Evolutionary conservation across 805 yeast species (phyloP).

Genomic region (Osmozyma mogii): DNA sequence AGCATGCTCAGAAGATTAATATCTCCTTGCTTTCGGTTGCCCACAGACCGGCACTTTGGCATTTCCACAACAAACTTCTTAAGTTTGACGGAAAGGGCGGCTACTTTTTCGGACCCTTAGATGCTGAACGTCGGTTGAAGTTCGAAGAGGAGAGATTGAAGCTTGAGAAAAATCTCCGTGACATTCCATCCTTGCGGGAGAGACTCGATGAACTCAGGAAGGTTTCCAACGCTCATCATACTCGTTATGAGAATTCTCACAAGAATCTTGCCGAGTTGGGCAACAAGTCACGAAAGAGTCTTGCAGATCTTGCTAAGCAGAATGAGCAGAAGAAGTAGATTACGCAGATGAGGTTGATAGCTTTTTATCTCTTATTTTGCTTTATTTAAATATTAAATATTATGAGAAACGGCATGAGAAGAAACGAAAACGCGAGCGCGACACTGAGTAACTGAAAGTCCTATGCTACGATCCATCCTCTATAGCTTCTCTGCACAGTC

Average conservation of each 20-base stretch:
- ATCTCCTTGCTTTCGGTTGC: constrained; percentile 86
- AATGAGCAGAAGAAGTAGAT: too few species aligned
- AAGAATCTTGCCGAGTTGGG: constrained; percentile 19
- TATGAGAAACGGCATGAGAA: too few species aligned
- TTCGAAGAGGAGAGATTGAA: constrained; percentile 72
- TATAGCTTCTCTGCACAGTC: too few species aligned
- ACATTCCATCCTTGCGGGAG: constrained; percentile 58
- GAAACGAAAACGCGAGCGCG: too few species aligned
- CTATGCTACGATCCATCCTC: too few species aligned
- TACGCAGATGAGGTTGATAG: too few species aligned
- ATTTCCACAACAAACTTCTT: constrained; percentile 73
- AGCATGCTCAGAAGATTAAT: constrained; percentile 69
- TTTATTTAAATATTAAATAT: too few species aligned
- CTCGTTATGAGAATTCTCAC: constrained; percentile 23
- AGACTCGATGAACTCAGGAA: constrained; percentile 57
- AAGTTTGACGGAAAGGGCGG: constrained; percentile 84
- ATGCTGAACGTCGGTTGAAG: constrained; percentile 64
- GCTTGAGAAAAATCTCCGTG: constrained; percentile 64
- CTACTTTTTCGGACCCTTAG: constrained; percentile 51
- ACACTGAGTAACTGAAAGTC: too few species aligned
- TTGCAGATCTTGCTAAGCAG: too few species aligned
- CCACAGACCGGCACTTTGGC: constrained; percentile 89
- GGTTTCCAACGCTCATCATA: constrained; percentile 39
- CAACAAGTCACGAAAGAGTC: too few species aligned
- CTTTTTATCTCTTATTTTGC: too few species aligned